These are phyloP conservation scores for Starmera caribaea DNA, from an alignment of 805 yeast genomes.

Conservation along the genomic window DNA sequence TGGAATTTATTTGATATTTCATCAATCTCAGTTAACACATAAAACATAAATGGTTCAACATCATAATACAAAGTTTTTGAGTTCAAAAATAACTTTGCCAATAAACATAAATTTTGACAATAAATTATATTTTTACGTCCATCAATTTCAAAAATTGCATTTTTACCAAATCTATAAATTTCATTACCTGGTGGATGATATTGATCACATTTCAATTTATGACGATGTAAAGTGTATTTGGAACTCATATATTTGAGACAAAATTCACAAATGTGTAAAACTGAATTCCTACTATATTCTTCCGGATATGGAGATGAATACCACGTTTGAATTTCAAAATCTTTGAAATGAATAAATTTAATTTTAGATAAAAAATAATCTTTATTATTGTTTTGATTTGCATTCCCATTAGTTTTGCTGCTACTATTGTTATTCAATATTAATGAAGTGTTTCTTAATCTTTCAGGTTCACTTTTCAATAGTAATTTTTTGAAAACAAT, in stretches of 20 bases:
- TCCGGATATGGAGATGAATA: conserved; percentile 90
- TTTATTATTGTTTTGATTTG: conserved; percentile 1
- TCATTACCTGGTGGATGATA: conserved; percentile 87
- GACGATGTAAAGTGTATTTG: conserved; percentile 58
- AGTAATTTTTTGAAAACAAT: conserved; percentile 34
- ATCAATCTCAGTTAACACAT: conserved; percentile 68
- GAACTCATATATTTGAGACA: conserved; percentile 76
- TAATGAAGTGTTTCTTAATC: conserved; percentile 25
- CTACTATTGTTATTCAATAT: conserved; percentile 13
- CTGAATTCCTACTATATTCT: conserved; percentile 54
- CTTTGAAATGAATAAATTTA: conserved; percentile 58
- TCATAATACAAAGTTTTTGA: conserved; percentile 91
- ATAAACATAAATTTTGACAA: conserved; percentile 82
- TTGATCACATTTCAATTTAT: conserved; percentile 61
- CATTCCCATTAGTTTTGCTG: background rate
- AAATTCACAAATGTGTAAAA: conserved; percentile 70
- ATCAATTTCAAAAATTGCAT: conserved; percentile 84
- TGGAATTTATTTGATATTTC: conserved; percentile 38
- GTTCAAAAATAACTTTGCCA: conserved; percentile 83
- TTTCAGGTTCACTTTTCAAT: conserved; percentile 29
- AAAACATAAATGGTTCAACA: conserved; percentile 91
- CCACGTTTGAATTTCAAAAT: conserved; percentile 80
- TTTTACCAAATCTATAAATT: conserved; percentile 64
- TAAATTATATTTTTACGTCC: conserved; percentile 75
- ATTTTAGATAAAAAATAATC: conserved; percentile 12